These are phyloP conservation scores for Globisporangium alternatum DNA, from an alignment of 352 stramenopile species.

Conservation along the genomic window DNA sequence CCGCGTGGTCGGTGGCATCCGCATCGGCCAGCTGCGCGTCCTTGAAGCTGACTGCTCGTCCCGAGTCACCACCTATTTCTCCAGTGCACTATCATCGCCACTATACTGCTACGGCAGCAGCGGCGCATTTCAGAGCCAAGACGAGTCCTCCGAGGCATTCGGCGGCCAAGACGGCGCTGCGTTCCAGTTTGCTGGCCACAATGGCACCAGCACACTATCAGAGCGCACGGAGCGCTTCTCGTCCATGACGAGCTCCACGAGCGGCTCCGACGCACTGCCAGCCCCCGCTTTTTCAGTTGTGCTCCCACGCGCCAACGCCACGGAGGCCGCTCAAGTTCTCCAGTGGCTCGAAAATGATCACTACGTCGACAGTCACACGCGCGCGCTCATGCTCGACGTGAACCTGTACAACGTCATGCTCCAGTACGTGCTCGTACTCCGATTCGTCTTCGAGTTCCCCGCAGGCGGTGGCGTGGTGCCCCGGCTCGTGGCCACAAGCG, in stretches of 20 bases:
- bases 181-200: slow-evolving; percentile 35
- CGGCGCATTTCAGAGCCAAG: slow-evolving; percentile 21
- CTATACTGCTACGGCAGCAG: slow-evolving; percentile 27
- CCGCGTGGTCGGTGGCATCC: slow-evolving; percentile 40
- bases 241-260: slow-evolving; percentile 24
- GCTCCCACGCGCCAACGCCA: slow-evolving; percentile 24
- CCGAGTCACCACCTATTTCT: slow-evolving; percentile 30
- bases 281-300: slow-evolving; percentile 44
- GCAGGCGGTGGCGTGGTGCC: slow-evolving; percentile 34
- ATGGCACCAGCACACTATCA: slow-evolving; percentile 26
- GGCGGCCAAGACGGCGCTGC: slow-evolving; percentile 5
- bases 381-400: slow-evolving; percentile 41
- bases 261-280: slow-evolving; percentile 22
- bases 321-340: slow-evolving; percentile 21
- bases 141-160: slow-evolving; percentile 24
- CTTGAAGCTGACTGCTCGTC: slow-evolving; percentile 30
- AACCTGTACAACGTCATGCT: slow-evolving; percentile 55
- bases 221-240: slow-evolving; percentile 42
- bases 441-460: slow-evolving; percentile 49
- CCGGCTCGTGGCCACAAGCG: slow-evolving; percentile 22
- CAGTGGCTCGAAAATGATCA: slow-evolving; percentile 22
- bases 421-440: slow-evolving; percentile 30
- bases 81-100: not conserved
- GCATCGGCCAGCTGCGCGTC: slow-evolving; percentile 47
- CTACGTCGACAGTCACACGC: slow-evolving; percentile 43